phyloP scores from a whole-genome alignment of 1,139 yeast genomes.

The Hansenula lynferdii region DNA sequence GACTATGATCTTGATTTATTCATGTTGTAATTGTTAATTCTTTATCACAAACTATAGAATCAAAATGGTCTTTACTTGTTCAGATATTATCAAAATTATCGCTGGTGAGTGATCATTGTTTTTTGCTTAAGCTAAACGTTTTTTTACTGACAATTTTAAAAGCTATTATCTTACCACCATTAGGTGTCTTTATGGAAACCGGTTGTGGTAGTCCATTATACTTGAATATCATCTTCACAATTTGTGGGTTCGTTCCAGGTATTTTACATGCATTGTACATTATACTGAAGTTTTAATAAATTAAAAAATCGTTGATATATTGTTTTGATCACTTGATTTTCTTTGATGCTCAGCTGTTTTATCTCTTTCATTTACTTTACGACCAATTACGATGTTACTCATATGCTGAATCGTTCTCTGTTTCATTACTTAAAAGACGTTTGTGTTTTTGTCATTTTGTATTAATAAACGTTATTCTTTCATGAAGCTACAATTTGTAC shows the following conservation, averaged over 20 bases:
- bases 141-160: not conserved
- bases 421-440: too few relatives aligned
- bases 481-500: not conserved
- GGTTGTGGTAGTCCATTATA: conserved; percentile 56
- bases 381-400: too few relatives aligned
- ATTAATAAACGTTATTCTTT: not conserved
- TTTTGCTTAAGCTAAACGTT: too few relatives aligned
- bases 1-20: too few relatives aligned
- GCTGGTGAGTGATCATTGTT: conserved; percentile 26
- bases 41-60: too few relatives aligned
- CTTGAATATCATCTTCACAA: conserved; percentile 55
- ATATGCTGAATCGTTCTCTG: too few relatives aligned
- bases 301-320: too few relatives aligned
- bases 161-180: conserved; percentile 67
- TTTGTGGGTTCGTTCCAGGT: conserved; percentile 64
- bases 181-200: conserved; percentile 68
- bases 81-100: conserved; percentile 57
- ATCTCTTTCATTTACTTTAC: too few relatives aligned
- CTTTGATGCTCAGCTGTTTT: too few relatives aligned
- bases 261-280: conserved; percentile 61
- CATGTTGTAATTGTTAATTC: too few relatives aligned
- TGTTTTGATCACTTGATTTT: too few relatives aligned
- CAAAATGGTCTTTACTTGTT: conserved; percentile 46
- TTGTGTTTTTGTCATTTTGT: not conserved
- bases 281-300: conserved; percentile 36